A percentile compares a stretch with the other conserved stretches of the same genome.
These are phyloP conservation scores for Trichoderma polysporum DNA, from an alignment of 2,329 filamentous ascomycete genomes.

Conservation along the genomic window DNA sequence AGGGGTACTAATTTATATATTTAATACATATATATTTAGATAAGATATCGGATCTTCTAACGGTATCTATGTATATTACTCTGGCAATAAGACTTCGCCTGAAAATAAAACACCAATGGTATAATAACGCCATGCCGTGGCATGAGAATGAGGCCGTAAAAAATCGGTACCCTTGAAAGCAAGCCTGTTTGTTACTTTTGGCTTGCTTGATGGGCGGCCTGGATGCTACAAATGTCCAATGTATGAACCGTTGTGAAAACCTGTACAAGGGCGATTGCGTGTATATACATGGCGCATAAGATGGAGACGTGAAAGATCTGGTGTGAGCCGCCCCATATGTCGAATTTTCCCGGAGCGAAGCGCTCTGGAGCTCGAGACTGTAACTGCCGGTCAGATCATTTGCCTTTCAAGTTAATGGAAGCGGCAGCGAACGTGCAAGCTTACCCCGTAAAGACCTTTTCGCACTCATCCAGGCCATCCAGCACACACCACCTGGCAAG, in stretches of 20 bases:
- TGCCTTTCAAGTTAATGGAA: neutral
- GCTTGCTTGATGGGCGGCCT: neutral
- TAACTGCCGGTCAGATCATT: neutral
- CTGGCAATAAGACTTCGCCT: too few species aligned
- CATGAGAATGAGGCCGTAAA: too few species aligned
- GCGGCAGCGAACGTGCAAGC: neutral
- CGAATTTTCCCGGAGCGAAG: neutral
- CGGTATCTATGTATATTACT: too few species aligned
- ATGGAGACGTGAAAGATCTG: neutral
- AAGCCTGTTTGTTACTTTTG: neutral
- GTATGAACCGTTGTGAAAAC: neutral
- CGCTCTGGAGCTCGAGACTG: neutral
- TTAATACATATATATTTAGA: too few species aligned
- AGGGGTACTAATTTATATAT: too few species aligned
- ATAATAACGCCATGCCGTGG: too few species aligned
- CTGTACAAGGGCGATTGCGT: neutral
- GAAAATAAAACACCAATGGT: too few species aligned
- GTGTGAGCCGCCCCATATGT: neutral
- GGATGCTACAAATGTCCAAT: neutral
- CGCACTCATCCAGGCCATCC: conserved; percentile 8
- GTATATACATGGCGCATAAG: neutral
- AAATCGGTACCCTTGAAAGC: too few species aligned
- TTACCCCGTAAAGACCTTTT: neutral
- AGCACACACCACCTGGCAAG: neutral
- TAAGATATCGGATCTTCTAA: too few species aligned